These are phyloP conservation scores for Glycine soja DNA, from an alignment of 306 rosid genomes.

Conservation along the genomic window DNA sequence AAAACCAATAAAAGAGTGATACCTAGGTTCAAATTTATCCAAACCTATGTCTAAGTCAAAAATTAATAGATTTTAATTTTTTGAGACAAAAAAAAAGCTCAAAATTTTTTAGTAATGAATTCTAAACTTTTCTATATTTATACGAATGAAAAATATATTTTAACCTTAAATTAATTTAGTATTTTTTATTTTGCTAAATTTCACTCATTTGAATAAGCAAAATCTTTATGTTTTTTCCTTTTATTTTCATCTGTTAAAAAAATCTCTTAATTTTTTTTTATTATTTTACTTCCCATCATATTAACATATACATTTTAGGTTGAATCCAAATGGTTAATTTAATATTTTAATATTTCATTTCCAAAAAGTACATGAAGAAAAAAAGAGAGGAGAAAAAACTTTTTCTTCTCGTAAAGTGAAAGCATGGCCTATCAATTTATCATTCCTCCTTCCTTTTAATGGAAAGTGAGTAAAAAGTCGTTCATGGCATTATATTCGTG, in stretches of 20 bases:
- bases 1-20: too few relatives aligned
- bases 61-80: too few relatives aligned
- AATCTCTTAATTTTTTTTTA: fast-evolving
- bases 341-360: neutral
- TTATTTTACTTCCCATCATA: neutral
- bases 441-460: neutral
- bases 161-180: too few relatives aligned
- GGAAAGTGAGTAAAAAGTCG: slow-evolving; percentile 41
- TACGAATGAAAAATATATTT: too few relatives aligned
- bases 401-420: neutral
- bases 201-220: neutral
- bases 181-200: neutral
- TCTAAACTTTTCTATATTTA: too few relatives aligned
- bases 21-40: too few relatives aligned
- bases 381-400: neutral
- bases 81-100: too few relatives aligned
- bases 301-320: neutral
- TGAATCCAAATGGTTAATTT: neutral
- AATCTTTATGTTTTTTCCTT: neutral
- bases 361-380: neutral
- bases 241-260: neutral
- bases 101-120: too few relatives aligned
- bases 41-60: too few relatives aligned
- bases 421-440: neutral
- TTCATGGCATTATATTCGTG: slow-evolving; percentile 30